A percentile compares a stretch with the other conserved stretches of the same genome.
Conservation (phyloP, 1,284 basidiomycete genomes). For the Leccinum pachyderme region DNA sequence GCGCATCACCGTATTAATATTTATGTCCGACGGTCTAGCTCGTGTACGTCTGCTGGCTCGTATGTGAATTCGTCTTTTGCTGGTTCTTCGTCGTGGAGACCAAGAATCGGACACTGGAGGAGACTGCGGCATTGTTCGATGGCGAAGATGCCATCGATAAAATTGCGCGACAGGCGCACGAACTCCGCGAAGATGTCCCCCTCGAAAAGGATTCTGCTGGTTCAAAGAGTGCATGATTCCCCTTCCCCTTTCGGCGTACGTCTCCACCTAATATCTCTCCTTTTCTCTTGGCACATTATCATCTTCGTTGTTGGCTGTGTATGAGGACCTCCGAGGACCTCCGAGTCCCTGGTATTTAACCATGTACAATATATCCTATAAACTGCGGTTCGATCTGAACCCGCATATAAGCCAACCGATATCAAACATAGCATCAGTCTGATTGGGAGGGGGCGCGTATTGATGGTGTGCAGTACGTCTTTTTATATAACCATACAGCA, state of each 20-base stretch:
- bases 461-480: background rate
- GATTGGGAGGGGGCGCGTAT: background rate
- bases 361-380: background rate
- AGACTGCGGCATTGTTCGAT: slow-evolving; percentile 74
- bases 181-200: slow-evolving; percentile 29
- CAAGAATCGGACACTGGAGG: slow-evolving; percentile 68
- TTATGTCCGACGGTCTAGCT: slow-evolving; percentile 36
- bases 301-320: background rate
- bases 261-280: background rate
- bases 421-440: background rate
- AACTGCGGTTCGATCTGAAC: background rate
- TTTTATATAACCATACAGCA: background rate
- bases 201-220: slow-evolving; percentile 34
- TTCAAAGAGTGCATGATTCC: slow-evolving; percentile 12
- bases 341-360: background rate
- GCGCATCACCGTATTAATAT: background rate
- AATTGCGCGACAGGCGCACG: slow-evolving; percentile 35
- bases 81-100: slow-evolving; percentile 73
- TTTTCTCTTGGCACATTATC: background rate
- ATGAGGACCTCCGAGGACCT: background rate
- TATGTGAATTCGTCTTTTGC: slow-evolving; percentile 59
- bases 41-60: slow-evolving; percentile 68
- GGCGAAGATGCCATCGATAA: slow-evolving; percentile 51
- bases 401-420: too few relatives aligned
- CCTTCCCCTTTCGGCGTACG: background rate